phyloP scores from a whole-genome alignment of 371 early-diverging fungal species.

The Blakeslea trispora region DNA sequence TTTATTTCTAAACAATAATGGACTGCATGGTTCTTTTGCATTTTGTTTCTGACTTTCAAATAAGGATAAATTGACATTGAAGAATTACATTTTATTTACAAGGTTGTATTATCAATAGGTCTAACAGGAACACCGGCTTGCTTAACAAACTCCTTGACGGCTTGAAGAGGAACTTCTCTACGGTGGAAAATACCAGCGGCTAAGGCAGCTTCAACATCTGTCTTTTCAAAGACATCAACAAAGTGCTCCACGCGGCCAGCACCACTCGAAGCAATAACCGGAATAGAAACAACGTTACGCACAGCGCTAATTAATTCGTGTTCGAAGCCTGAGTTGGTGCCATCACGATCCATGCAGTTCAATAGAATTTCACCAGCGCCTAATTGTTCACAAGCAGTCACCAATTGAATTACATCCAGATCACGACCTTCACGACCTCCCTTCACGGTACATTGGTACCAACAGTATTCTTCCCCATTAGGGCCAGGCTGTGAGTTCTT shows the following conservation, averaged over 20 bases:
- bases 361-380: conserved; percentile 97
- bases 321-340: conserved; percentile 96
- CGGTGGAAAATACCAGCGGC: conserved; percentile 99
- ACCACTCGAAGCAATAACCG: conserved; percentile 96
- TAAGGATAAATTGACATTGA: neutral
- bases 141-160: conserved; percentile 76
- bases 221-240: conserved; percentile 78
- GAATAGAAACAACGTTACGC: conserved; percentile 78
- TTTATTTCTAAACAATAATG: neutral
- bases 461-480: conserved; percentile 90
- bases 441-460: conserved; percentile 98
- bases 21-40: neutral
- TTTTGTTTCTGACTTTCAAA: neutral
- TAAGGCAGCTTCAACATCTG: conserved; percentile 91
- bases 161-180: conserved; percentile 83
- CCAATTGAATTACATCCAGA: conserved; percentile 90
- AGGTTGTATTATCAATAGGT: conserved; percentile 29
- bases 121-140: conserved; percentile 46
- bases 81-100: conserved; percentile 16
- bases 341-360: conserved; percentile 97
- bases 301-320: conserved; percentile 79
- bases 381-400: conserved; percentile 82
- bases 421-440: conserved; percentile 96
- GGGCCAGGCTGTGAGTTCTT: conserved; percentile 79
- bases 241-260: conserved; percentile 91